A percentile compares a stretch with the other conserved stretches of the same genome.
Evolutionary conservation across 495 filamentous ascomycete species (phyloP).

Genomic region (Penicillium paradoxum): DNA sequence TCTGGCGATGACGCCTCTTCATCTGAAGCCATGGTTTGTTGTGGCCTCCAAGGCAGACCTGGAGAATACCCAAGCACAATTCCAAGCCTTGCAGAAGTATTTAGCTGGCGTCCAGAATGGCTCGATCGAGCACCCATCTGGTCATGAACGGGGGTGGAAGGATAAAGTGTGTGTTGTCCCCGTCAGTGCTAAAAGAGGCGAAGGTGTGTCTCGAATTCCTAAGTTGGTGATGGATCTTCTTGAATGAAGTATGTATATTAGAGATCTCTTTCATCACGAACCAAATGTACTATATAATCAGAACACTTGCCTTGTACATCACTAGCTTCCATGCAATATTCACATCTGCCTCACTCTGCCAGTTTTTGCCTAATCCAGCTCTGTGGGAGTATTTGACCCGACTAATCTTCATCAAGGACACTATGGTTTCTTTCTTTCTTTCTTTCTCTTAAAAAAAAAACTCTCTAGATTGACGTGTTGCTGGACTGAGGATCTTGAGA

Average conservation of each 20-base stretch:
- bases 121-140: conserved; percentile 62
- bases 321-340: neutral
- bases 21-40: conserved; percentile 92
- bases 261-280: conserved; percentile 10
- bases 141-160: conserved; percentile 61
- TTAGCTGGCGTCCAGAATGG: conserved; percentile 56
- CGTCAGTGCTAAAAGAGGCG: conserved; percentile 78
- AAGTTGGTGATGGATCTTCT: conserved; percentile 72
- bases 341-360: neutral
- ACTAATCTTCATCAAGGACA: neutral
- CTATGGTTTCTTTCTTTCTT: too few relatives aligned
- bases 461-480: neutral
- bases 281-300: conserved; percentile 8
- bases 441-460: too few relatives aligned
- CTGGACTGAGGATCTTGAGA: neutral
- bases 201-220: conserved; percentile 75
- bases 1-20: conserved; percentile 56
- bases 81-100: conserved; percentile 61
- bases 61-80: conserved; percentile 72
- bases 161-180: conserved; percentile 66
- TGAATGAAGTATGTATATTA: conserved; percentile 37
- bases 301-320: neutral
- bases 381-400: neutral
- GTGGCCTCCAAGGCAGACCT: conserved; percentile 94
- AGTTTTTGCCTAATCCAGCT: neutral